Evolutionary conservation across 2,329 filamentous ascomycete genomes (phyloP).

Genomic region (Aspergillus hortae): DNA sequence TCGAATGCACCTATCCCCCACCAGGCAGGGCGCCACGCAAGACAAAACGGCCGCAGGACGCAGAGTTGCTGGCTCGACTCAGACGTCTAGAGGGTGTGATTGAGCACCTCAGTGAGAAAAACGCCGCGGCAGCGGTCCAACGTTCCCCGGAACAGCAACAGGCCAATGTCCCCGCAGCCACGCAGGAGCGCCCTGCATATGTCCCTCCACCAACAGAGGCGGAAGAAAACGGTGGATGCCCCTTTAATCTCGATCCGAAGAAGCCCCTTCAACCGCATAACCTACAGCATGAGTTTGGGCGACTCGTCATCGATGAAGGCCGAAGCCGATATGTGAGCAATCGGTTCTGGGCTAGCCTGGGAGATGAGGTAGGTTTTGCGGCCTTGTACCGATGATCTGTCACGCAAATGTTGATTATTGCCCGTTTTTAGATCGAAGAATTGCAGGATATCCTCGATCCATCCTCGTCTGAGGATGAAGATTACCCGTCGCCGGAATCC

Average conservation of each 20-base stretch:
- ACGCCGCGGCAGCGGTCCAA: slow-evolving; percentile 20
- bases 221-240: slow-evolving; percentile 8
- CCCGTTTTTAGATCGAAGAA: slow-evolving; percentile 51
- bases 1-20: slow-evolving; percentile 61
- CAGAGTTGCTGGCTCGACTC: slow-evolving; percentile 57
- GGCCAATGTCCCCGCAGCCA: slow-evolving; percentile 1
- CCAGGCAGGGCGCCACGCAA: slow-evolving; percentile 60
- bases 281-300: slow-evolving; percentile 50
- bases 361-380: slow-evolving; percentile 50
- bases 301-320: slow-evolving; percentile 58
- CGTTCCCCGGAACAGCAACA: slow-evolving; percentile 10
- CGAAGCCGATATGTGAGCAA: slow-evolving; percentile 61
- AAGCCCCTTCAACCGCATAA: slow-evolving; percentile 18
- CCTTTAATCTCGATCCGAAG: slow-evolving; percentile 15
- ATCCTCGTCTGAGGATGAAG: slow-evolving; percentile 55
- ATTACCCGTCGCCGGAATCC: slow-evolving; percentile 45
- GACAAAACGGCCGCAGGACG: slow-evolving; percentile 55
- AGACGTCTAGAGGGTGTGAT: slow-evolving; percentile 60
- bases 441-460: slow-evolving; percentile 59
- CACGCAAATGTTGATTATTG: no score
- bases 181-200: not conserved
- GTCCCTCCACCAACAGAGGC: not conserved
- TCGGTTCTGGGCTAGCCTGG: slow-evolving; percentile 58
- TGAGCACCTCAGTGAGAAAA: slow-evolving; percentile 52
- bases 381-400: not conserved